Base-by-base conservation (phyloP, 495 filamentous ascomycete genomes). In the Penicillium angulare region DNA sequence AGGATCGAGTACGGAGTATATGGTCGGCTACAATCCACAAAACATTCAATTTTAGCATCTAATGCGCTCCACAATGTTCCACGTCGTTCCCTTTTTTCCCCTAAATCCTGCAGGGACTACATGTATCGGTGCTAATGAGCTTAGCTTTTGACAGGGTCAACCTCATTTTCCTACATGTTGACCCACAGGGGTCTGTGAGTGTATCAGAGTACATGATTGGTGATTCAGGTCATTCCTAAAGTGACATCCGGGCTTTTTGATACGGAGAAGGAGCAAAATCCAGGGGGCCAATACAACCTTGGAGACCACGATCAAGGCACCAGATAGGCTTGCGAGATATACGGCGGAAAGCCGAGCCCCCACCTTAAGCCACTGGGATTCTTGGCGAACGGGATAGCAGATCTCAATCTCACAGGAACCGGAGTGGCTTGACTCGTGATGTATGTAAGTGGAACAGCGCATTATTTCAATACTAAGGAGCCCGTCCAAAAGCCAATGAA, bases 311-410 rank as follows among this genome's bases (percentile, higher is more conserved):
- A 31, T 31, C 13, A 31, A 12, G n/a, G n/a, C n/a, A n/a, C n/a
- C 23, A 39, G 31, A 13, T 38, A 22, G 41, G 40, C 32, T 26
- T 52, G 23, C n/a, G n/a, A n/a, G n/a, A n/a, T n/a, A n/a, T n/a
- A n/a, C 23, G 41, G 33, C 16, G 23, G 18, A 46, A 39, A 32
- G 34, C 42, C 33, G 49, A 39, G 33, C 5, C 42, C 41, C 49
- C 49, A 45, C 41, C 33, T 17, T 21, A 39, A 39, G 12, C 9
- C 5, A 23, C 15, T 41, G 7, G 13, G 15, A 7, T n/a, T 26
- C 40, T 52, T 45, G 41, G 42, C 33, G 41, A 52, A 38, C 41
- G 16, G 15, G 16, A 18, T 13, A 12, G 44, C 16, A 33, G 32
- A 47, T 47, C 44, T 16, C 17, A 47, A 47, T 47, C 20, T 47